A percentile compares a stretch with the other conserved stretches of the same genome.
phyloP scores from a whole-genome alignment of 1,284 basidiomycete species.

The Malassezia caprae region DNA sequence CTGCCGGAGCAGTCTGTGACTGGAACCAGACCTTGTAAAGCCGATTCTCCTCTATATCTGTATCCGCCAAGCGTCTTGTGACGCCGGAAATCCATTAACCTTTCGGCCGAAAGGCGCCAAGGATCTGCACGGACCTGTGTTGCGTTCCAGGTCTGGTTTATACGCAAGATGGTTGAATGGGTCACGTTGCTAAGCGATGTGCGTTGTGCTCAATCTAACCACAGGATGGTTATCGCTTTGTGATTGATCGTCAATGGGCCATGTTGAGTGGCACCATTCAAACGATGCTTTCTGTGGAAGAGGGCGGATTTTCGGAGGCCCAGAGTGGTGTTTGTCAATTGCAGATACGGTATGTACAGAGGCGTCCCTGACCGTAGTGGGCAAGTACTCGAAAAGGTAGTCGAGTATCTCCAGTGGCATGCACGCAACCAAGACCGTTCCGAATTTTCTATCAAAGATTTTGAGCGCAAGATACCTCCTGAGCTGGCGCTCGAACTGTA shows the following conservation, averaged over 20 bases:
- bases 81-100: slow-evolving; percentile 4
- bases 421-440: slow-evolving; percentile 57
- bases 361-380: slow-evolving; percentile 44
- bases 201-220: slow-evolving; percentile 2
- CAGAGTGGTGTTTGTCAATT: slow-evolving; percentile 48
- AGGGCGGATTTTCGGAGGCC: slow-evolving; percentile 49
- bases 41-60: not conserved
- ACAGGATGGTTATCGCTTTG: slow-evolving; percentile 37
- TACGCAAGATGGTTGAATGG: slow-evolving; percentile 18
- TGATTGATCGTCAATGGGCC: slow-evolving; percentile 26
- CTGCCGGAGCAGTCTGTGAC: not conserved
- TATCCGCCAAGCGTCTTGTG: not conserved
- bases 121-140: not conserved
- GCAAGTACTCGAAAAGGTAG: slow-evolving; percentile 66
- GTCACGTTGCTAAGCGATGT: slow-evolving; percentile 41
- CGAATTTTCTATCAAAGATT: slow-evolving; percentile 67
- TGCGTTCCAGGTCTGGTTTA: not conserved
- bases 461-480: slow-evolving; percentile 64
- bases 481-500: slow-evolving; percentile 74
- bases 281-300: slow-evolving; percentile 31
- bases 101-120: slow-evolving; percentile 11
- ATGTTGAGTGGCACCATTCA: slow-evolving; percentile 30
- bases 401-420: slow-evolving; percentile 72
- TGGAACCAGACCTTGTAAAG: not conserved
- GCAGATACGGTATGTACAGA: slow-evolving; percentile 47